These are phyloP conservation scores for Conticribra weissflogii DNA, from an alignment of 108 stramenopile species.

Conservation along the genomic window DNA sequence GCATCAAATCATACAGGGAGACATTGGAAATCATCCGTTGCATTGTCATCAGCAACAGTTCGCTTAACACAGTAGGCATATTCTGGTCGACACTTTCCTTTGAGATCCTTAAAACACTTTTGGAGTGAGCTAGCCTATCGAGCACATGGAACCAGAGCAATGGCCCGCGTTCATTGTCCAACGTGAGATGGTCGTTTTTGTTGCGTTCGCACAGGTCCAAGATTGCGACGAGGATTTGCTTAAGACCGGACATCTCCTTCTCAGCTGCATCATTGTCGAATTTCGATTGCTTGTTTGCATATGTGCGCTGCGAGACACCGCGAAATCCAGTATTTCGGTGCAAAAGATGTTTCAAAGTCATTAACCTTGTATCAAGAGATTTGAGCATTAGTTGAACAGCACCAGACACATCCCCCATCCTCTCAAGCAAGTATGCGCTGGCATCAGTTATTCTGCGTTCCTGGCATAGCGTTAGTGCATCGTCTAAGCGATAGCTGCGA, in stretches of 20 bases:
- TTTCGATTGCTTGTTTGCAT: conserved; percentile 1
- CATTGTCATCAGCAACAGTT: conserved; percentile 79
- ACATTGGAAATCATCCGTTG: conserved; percentile 83
- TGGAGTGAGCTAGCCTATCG: conserved; percentile 81
- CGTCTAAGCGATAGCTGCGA: conserved; percentile 81
- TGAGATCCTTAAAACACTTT: conserved; percentile 68
- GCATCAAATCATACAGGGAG: conserved; percentile 74
- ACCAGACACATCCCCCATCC: conserved; percentile 86
- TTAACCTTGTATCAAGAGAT: conserved; percentile 73
- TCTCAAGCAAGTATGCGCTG: conserved; percentile 88
- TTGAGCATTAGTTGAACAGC: conserved; percentile 86
- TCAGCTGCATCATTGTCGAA: conserved; percentile 40
- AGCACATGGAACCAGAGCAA: conserved; percentile 88
- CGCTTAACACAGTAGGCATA: conserved; percentile 60
- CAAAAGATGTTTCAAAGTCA: conserved; percentile 66
- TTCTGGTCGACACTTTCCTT: conserved; percentile 59
- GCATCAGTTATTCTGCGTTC: conserved; percentile 87
- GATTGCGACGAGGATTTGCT: conserved; percentile 66
- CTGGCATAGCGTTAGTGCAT: conserved; percentile 83
- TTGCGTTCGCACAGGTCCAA: conserved; percentile 87
- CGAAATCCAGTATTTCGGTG: conserved; percentile 35
- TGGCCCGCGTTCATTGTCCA: conserved; percentile 73
- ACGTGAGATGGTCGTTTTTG: conserved; percentile 52
- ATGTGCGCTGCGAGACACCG: background rate
- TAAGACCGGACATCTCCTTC: conserved; percentile 68